Evolutionary conservation across 1,284 basidiomycete genomes (phyloP).

Genomic region (Irpex sp.): DNA sequence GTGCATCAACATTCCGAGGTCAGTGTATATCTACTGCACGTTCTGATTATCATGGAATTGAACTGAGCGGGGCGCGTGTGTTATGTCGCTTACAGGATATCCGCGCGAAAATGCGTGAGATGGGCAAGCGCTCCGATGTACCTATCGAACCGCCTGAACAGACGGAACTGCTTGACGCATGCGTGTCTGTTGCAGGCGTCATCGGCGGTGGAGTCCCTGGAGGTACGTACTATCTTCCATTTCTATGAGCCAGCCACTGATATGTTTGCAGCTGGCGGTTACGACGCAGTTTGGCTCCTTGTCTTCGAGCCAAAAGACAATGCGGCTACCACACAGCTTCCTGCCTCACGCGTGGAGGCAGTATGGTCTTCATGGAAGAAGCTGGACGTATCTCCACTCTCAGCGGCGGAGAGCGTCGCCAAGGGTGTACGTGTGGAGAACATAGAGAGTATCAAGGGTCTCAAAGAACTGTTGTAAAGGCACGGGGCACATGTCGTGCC

Average conservation of each 20-base stretch:
- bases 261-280: conserved; percentile 77
- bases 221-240: neutral
- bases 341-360: conserved; percentile 51
- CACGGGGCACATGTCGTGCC: no score
- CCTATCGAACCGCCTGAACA: conserved; percentile 93
- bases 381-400: conserved; percentile 78
- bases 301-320: conserved; percentile 58
- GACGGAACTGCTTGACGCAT: conserved; percentile 82
- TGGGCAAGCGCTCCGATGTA: conserved; percentile 79
- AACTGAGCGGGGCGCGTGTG: no score
- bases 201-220: conserved; percentile 45
- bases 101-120: conserved; percentile 80
- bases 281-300: conserved; percentile 94
- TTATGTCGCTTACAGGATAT: conserved; percentile 48
- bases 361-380: conserved; percentile 75
- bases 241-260: neutral
- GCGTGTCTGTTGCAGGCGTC: conserved; percentile 76
- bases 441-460: conserved; percentile 57
- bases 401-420: conserved; percentile 70
- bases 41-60: no score
- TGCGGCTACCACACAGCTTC: conserved; percentile 10
- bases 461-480: conserved; percentile 42
- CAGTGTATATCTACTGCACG: conserved; percentile 12
- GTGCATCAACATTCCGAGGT: conserved; percentile 59
- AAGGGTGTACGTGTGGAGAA: conserved; percentile 70